Base-by-base conservation (phyloP, 129 eudicot genomes). In the Helichrysum umbraculigerum region DNA sequence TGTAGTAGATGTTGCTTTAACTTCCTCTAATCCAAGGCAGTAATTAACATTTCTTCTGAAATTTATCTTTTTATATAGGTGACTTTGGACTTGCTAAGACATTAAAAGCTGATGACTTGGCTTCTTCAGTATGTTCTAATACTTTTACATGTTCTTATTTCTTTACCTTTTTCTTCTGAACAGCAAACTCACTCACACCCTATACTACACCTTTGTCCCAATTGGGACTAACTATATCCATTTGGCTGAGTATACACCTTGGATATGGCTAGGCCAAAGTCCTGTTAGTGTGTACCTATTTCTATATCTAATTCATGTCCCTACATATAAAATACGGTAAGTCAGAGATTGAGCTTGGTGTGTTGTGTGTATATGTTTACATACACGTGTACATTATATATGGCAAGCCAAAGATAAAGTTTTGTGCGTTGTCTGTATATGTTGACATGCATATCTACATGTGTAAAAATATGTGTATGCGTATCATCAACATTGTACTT, bases 71-170 rank as follows among this genome's bases (percentile, higher is more conserved):
- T 78, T 28, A 72, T 51, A 3, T 79, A 94, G 98, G 98, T 75
- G 99, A 94, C 82, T 94, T 94, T 86, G 99, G 99, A 76, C 99
- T 94, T 69, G 99, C 99, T 50, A 94, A 94, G 79, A 94, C 99
- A 70, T 75, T 94, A 86, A 94, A 94, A 84, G 96, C 93, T 58
- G 99, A 94, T 87, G 99, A 94, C 84, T 87, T 94, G 84, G 91
- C 99, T 77, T 94, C 99, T 84, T 94, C 99, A 58, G 99, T 94
- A 82, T 67, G 93, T 84, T 33, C 42, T 69, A 47, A 47, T 47
- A 14, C 14, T 47, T 44, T 47, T 14, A 47, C 5, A 67, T 54
- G 7, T 76, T 51, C 52, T 79, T 66, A 4, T 73, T 33, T 71
- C 29, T 77, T 42, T 42, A 61, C 35, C 12, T 58, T 58, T 19